Conservation (phyloP, 176 grass and related monocot genomes). For the Bonia amplexicaulis region DNA sequence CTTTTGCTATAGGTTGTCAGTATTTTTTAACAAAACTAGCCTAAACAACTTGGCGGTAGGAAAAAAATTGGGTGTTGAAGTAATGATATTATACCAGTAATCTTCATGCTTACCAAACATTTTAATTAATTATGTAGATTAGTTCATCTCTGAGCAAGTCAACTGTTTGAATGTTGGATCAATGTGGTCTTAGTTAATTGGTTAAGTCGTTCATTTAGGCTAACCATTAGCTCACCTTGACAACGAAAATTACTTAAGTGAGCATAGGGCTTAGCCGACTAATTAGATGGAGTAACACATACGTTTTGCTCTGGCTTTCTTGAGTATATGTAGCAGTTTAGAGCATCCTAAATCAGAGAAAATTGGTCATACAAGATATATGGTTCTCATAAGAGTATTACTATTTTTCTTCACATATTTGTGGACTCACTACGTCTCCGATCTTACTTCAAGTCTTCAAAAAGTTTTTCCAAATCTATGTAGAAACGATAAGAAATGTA, state of each 20-base stretch:
- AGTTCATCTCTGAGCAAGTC: slow-evolving; percentile 13
- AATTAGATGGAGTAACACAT: neutral
- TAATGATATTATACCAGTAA: slow-evolving; percentile 19
- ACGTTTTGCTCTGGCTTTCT: neutral
- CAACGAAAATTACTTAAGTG: neutral
- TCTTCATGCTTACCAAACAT: slow-evolving; percentile 22
- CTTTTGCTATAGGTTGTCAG: slow-evolving; percentile 5
- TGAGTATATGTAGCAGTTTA: neutral
- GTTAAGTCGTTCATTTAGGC: neutral
- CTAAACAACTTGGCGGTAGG: neutral
- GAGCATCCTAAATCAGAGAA: neutral
- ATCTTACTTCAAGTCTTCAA: neutral
- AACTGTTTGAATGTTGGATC: slow-evolving; percentile 30
- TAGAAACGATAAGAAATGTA: neutral
- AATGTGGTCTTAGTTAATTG: neutral
- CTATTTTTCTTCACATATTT: neutral
- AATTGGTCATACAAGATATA: neutral
- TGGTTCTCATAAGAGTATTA: neutral
- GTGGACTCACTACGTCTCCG: neutral
- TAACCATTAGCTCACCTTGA: neutral
- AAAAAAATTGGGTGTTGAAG: slow-evolving; percentile 15
- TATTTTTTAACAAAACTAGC: neutral
- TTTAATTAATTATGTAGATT: slow-evolving; percentile 17
- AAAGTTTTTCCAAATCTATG: neutral
- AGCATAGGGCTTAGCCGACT: neutral